Base-by-base conservation (phyloP, 208 protist genomes). In the Herpetomonas tarakana region DNA sequence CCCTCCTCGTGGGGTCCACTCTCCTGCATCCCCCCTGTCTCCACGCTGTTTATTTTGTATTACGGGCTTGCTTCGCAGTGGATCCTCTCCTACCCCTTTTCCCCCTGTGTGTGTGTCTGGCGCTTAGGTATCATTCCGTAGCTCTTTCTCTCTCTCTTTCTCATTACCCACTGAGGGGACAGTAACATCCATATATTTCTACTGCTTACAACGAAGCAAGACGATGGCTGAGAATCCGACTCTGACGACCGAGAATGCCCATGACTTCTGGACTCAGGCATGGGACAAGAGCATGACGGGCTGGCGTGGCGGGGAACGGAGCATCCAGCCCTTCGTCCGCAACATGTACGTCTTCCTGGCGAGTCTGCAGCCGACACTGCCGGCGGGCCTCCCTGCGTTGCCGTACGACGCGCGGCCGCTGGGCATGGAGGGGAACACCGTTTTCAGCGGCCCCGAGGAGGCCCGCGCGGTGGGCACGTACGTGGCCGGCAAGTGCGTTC, bases 261-360 rank as follows among this genome's bases (percentile, higher is more conserved):
- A 57, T 12, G 66, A 70, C n/a, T 84, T 82, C 51, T 88, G 81
- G 81, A 74, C 3, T 4, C 24, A 44, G 0, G 81, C 68, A 2
- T 88, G 75, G 81, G 65, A 60, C 50, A 63, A 31, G 16, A 51
- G 74, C 29, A 58, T 65, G 1, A 84, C 72, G 0, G 62, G 67
- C 7, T 84, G 77, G 78, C 71, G 70, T 18, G 18, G 52, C 0
- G 75, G 56, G 7, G 78, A 83, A 58, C 47, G 52, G 44, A 18
- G n/a, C n/a, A n/a, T 22, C 29, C 53, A 55, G 0, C 68, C 72
- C 25, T 89, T 83, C 58, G 79, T 72, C 0, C 78, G 75, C 45
- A 74, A 77, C 46, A 31, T 89, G 9, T 81, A 67, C 55, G 62
- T 70, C 7, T 75, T 52, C 28, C 58, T 73, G 12, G 1, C 25